Percentiles rank a stretch among this genome's conserved stretches.
phyloP scores from a whole-genome alignment of 441 rosid species.

The Gossypium schwendimanii region DNA sequence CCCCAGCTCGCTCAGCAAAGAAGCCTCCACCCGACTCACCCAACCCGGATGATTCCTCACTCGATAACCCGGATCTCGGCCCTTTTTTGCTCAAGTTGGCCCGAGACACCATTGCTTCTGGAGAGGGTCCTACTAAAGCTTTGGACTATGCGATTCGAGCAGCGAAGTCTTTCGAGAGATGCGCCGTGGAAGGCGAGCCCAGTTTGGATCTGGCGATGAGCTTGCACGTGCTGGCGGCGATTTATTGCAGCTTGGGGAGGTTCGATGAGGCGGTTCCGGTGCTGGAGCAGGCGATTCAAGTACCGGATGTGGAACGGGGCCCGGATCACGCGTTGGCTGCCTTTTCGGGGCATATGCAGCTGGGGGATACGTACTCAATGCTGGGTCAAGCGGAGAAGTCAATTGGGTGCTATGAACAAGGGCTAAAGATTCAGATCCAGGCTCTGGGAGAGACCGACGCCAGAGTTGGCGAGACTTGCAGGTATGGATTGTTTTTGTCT shows the following conservation, averaged over 20 bases:
- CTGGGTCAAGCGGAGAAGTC: conserved; percentile 86
- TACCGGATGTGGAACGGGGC: conserved; percentile 61
- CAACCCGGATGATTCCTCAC: conserved; percentile 48
- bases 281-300: conserved; percentile 68
- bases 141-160: conserved; percentile 87
- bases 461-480: conserved; percentile 98
- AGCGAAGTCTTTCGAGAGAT: conserved; percentile 77
- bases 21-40: conserved; percentile 72
- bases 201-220: conserved; percentile 94
- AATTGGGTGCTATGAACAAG: conserved; percentile 73
- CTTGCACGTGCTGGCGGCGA: conserved; percentile 85
- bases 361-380: conserved; percentile 93
- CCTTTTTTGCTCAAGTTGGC: conserved; percentile 90
- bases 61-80: conserved; percentile 96
- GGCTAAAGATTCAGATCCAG: conserved; percentile 89
- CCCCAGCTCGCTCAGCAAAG: conserved; percentile 59
- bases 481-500: conserved; percentile 34
- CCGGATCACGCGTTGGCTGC: conserved; percentile 92
- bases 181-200: conserved; percentile 65
- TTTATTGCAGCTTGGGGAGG: conserved; percentile 83
- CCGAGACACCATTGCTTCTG: conserved; percentile 85
- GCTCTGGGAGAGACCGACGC: conserved; percentile 89
- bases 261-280: conserved; percentile 89
- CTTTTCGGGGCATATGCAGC: conserved; percentile 92
- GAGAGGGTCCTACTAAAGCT: conserved; percentile 82